Evolutionary conservation across 2,329 filamentous ascomycete species (phyloP), one percentile per base, ranked within the genome.

Genomic region (Lasiodiplodia theobromae): DNA sequence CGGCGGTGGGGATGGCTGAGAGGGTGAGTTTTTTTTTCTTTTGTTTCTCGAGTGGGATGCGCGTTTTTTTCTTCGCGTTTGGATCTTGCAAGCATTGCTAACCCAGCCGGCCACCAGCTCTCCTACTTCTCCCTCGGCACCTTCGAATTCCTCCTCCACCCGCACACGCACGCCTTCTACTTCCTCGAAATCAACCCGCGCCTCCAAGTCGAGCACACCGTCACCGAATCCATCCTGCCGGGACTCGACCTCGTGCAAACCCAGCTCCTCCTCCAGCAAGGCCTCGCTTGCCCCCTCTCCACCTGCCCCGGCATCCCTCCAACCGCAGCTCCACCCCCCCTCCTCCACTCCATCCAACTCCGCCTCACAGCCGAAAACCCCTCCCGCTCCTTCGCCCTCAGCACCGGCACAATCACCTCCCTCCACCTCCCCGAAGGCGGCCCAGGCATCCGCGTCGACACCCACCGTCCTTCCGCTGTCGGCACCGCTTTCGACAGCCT

Each of bases 151-250:
- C 80, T 91, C 0, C 82, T 89, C 14, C 86, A 86, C 68, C 82
- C 84, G 12, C 69, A 76, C 0, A 82, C 77, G 0, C 74, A 75
- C 1, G 82, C 86, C 28, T 87, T 85, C 74, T 89, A 84, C 76
- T 89, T 89, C 71, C 76, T 89, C 6, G 87, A 89, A 72, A 82
- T 89, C 70, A 89, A 89, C 67, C 87, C 87, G 0, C 81, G 87
- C 2, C 75, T 89, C 2, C 87, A 89, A 73, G 87, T 89, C 49
- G 87, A 89, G 71, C 87, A 89, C 72, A 89, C 87, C 1, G 84
- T 89, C 66, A 88, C 86, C 0, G 87, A 89, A 71, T 81, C 80
- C 3, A 84, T 90, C 8, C 14, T 56, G 2, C 23, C 23, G 0
- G 25, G 52, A 0, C 76, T 84, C 8, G 87, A 89, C 69, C 80